phyloP scores from a whole-genome alignment of 2,329 filamentous ascomycete genomes.

The Fusarium fujikuroi region DNA sequence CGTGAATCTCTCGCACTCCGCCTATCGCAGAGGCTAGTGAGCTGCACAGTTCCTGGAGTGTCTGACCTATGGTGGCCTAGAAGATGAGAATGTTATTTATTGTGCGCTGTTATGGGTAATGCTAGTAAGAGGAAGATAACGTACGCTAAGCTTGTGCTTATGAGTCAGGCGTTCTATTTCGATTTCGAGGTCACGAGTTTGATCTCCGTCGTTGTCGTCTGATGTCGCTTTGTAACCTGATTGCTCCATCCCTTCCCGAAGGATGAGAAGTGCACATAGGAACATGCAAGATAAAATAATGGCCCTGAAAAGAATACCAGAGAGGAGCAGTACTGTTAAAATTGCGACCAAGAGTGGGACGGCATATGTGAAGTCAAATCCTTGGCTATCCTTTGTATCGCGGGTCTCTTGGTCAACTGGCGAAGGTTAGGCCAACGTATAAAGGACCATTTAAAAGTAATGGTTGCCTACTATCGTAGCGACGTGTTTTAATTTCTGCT shows the following conservation, averaged over 20 bases:
- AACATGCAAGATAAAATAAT: not conserved
- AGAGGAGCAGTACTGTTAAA: fast-evolving
- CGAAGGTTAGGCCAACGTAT: not conserved
- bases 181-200: not conserved
- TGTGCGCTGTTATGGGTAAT: no score
- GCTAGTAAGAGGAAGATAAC: not conserved
- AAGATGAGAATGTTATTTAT: not conserved
- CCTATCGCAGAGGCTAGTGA: not conserved
- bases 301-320: fast-evolving
- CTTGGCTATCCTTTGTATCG: not conserved
- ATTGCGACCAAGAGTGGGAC: not conserved
- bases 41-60: not conserved
- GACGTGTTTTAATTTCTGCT: not conserved
- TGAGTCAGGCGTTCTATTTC: not conserved
- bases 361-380: not conserved
- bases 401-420: no score
- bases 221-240: fast-evolving
- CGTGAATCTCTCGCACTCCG: not conserved
- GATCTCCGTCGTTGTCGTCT: not conserved
- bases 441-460: not conserved
- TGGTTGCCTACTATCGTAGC: not conserved
- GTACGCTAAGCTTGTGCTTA: not conserved
- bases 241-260: not conserved
- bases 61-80: not conserved
- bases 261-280: not conserved